Conservation (phyloP, 2,329 filamentous ascomycete genomes). For the Ophiocordyceps australis region DNA sequence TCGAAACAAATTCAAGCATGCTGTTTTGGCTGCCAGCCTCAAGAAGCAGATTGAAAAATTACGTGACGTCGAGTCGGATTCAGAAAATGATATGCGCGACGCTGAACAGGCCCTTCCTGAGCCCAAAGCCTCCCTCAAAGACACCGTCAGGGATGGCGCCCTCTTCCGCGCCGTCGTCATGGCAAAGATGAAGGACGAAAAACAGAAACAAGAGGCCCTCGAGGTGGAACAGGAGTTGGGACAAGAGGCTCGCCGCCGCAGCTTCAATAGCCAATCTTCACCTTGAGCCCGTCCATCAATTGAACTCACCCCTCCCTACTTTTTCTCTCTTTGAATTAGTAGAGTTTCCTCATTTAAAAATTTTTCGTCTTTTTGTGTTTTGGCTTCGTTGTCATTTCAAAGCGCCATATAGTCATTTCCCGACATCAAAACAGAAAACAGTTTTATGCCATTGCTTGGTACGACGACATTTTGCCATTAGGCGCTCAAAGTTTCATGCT, state of each 20-base stretch:
- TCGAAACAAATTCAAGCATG: constrained; percentile 75
- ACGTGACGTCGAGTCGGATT: constrained; percentile 79
- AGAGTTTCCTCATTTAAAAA: no score
- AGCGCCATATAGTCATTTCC: background rate
- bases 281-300: background rate
- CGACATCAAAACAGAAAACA: no score
- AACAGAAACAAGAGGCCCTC: constrained; percentile 63
- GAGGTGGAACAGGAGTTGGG: constrained; percentile 42
- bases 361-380: background rate
- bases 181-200: constrained; percentile 40
- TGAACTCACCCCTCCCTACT: background rate
- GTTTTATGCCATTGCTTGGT: no score
- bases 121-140: constrained; percentile 23
- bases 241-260: constrained; percentile 24
- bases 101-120: constrained; percentile 35
- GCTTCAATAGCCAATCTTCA: constrained; percentile 8
- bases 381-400: background rate
- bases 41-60: constrained; percentile 89
- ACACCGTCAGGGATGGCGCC: constrained; percentile 22
- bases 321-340: no score
- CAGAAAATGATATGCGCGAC: constrained; percentile 53
- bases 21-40: constrained; percentile 91
- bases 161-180: constrained; percentile 92
- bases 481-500: no score
- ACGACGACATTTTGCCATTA: no score